Conservation (phyloP, 2,329 filamentous ascomycete species). For the Colletotrichum falcatum region DNA sequence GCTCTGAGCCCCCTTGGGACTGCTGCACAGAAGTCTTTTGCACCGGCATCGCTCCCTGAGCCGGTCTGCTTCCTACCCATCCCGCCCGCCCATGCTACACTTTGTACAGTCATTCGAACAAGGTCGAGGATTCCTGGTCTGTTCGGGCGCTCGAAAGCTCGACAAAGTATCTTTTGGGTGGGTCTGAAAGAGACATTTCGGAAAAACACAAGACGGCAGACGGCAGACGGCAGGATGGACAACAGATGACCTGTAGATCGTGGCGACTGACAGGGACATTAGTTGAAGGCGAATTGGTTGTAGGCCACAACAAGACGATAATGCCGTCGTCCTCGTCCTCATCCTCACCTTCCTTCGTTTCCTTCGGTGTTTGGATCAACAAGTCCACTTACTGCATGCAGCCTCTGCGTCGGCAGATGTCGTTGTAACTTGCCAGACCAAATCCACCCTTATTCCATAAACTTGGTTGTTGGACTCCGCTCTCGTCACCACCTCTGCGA, state of each 20-base stretch:
- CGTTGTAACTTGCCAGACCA: conserved; percentile 14
- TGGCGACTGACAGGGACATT: conserved; percentile 14
- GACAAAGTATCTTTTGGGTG: conserved; percentile 12
- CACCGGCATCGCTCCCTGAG: conserved; percentile 9
- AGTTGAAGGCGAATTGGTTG: neutral
- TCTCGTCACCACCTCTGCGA: neutral
- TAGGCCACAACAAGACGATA: neutral
- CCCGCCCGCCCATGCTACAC: conserved; percentile 6
- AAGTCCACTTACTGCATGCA: neutral
- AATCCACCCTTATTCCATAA: conserved; percentile 21
- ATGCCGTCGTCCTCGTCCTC: neutral
- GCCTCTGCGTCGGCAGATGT: conserved; percentile 4
- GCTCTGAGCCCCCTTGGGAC: neutral
- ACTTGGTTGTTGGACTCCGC: conserved; percentile 30
- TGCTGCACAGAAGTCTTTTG: conserved; percentile 24
- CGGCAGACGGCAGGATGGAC: conserved; percentile 23
- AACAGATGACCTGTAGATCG: conserved; percentile 28
- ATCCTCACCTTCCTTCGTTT: neutral
- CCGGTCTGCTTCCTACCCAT: neutral
- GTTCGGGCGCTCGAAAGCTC: conserved; percentile 12
- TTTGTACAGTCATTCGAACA: neutral
- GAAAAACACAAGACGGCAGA: conserved; percentile 18
- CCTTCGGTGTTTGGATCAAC: neutral
- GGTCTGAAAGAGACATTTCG: conserved; percentile 13
- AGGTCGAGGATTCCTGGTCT: neutral